Base-by-base conservation (phyloP, 495 filamentous ascomycete genomes). In the Xylaria palmicola region DNA sequence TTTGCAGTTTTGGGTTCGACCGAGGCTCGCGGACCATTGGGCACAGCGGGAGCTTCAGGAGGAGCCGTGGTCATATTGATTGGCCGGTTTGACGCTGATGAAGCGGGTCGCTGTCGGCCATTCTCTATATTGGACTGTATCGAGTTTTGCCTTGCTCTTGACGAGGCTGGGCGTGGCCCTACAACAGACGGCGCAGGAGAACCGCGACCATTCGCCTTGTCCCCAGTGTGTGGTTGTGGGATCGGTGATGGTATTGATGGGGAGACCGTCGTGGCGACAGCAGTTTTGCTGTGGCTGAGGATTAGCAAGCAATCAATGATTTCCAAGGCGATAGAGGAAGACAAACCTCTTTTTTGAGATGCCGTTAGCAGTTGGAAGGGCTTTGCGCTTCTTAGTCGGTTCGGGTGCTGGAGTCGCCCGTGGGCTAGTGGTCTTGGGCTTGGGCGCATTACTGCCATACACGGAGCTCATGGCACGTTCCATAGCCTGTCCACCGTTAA, bases 261-360 rank as follows among this genome's bases (percentile, higher is more conserved):
- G 0, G 90, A 90, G 63, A 85, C 84, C 15, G 78, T 13, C 13
- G 32, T 36, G 13, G 32, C 32, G 32, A 9, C 47, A 3, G 62
- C 49, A 22, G 67, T 67, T 68, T 72, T 72, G 40, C 70, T 72
- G 49, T 36, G 27, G 49, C 13, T 37, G 12, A 49, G 19, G 34
- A 13, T 69, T 68, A 72, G 63, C 43, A 36, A 61, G 12, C 10
- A 7, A 45, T 10, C 4, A 27, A 43, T 13, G 13, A 6, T 6
- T 34, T 15, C 22, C 13, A 39, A 45, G 45, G 56, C 44, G 45
- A 48, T 20, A 45, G 32, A 36, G 57, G 12, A 15, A 40, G 22
- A 71, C 83, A 67, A 80, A 89, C 88, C 85, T 90, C 76, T 90
- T 92, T 73, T 90, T 88, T 43, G 83, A 79, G 54, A 81, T 79